phyloP scores from a whole-genome alignment of 2,329 filamentous ascomycete species.

The Calonectria ilicicola region DNA sequence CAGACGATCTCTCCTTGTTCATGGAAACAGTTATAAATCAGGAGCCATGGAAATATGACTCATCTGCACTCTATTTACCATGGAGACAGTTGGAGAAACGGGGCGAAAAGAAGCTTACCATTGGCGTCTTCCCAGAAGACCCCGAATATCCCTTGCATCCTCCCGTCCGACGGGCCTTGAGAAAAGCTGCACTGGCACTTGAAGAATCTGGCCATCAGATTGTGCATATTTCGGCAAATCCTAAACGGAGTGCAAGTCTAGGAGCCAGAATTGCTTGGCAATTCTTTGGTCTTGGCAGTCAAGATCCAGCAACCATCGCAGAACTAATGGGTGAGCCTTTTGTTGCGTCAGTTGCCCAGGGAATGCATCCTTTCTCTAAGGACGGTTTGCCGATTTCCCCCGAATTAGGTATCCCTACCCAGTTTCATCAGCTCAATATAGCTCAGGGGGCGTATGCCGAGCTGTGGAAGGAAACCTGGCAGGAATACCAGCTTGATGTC shows the following conservation, averaged over 20 bases:
- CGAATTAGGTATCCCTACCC: neutral
- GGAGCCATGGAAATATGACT: neutral
- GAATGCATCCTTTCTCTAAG: neutral
- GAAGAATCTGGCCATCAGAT: neutral
- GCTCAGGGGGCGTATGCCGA: neutral
- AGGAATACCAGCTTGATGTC: neutral
- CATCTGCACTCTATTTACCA: neutral
- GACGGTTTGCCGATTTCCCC: neutral
- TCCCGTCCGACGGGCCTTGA: neutral
- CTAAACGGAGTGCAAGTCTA: neutral
- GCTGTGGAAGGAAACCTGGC: neutral
- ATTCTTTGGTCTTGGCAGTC: neutral
- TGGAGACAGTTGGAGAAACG: neutral
- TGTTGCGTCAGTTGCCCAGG: neutral
- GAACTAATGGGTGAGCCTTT: neutral
- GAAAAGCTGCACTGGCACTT: neutral
- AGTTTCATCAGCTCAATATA: neutral
- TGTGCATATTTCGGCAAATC: neutral
- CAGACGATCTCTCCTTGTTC: neutral
- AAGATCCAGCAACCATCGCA: neutral
- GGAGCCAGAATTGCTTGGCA: neutral
- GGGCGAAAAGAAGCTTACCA: neutral
- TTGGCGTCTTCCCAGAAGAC: neutral
- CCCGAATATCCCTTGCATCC: neutral
- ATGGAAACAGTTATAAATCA: neutral